Percentiles rank a stretch among this genome's conserved stretches.
Evolutionary conservation across 495 filamentous ascomycete genomes (phyloP).

Genomic region (Penicillium coprophilum): DNA sequence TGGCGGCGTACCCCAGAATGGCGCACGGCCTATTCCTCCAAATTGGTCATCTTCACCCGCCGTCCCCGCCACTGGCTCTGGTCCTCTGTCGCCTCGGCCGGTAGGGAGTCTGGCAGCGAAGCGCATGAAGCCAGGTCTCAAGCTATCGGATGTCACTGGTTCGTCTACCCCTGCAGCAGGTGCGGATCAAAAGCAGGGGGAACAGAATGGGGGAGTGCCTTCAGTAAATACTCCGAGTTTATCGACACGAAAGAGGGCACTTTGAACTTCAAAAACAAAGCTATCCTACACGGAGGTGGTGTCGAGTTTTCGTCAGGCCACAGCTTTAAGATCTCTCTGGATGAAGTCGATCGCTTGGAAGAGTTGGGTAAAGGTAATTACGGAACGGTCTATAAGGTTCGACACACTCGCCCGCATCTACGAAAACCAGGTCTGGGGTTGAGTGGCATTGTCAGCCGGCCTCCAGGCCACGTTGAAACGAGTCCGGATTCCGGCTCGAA

Average conservation of each 20-base stretch:
- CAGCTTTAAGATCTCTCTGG: slow-evolving; percentile 90
- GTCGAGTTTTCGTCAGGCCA: slow-evolving; percentile 89
- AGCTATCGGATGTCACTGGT: slow-evolving; percentile 51
- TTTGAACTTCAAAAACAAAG: slow-evolving; percentile 90
- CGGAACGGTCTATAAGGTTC: slow-evolving; percentile 94
- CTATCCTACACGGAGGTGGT: slow-evolving; percentile 79
- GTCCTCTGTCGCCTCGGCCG: slow-evolving; percentile 40
- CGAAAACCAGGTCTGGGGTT: slow-evolving; percentile 79
- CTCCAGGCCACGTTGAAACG: slow-evolving; percentile 32
- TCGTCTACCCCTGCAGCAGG: slow-evolving; percentile 27
- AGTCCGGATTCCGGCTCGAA: slow-evolving; percentile 25
- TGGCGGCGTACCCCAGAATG: slow-evolving; percentile 38
- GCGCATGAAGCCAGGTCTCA: slow-evolving; percentile 51
- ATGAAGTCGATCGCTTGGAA: slow-evolving; percentile 92
- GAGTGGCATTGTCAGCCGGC: slow-evolving; percentile 54
- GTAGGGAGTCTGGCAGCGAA: slow-evolving; percentile 56
- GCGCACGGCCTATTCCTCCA: slow-evolving; percentile 38
- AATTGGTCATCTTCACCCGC: slow-evolving; percentile 55
- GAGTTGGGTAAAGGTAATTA: slow-evolving; percentile 99
- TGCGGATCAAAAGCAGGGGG: slow-evolving; percentile 17
- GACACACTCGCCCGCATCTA: slow-evolving; percentile 75
- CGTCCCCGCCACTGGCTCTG: slow-evolving; percentile 30
- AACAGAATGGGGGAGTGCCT: slow-evolving; percentile 53
- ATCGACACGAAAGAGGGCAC: slow-evolving; percentile 90
- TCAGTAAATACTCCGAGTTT: slow-evolving; percentile 89